Evolutionary conservation across 2,329 filamentous ascomycete genomes (phyloP).

Genomic region (Clonostachys sp.): DNA sequence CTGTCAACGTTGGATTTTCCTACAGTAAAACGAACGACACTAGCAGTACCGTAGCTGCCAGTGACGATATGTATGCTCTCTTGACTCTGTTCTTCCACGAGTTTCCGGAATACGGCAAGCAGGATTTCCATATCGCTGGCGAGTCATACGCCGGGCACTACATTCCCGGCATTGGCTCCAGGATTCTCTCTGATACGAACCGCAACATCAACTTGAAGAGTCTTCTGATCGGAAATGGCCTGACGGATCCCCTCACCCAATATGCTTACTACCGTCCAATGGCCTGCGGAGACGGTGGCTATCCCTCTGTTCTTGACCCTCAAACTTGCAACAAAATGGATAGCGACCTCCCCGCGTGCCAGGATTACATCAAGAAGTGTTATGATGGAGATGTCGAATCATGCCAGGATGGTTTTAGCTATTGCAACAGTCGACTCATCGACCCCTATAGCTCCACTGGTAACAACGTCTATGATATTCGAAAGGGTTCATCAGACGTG

Average conservation of each 20-base stretch:
- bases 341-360: slow-evolving; percentile 83
- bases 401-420: slow-evolving; percentile 92
- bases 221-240: slow-evolving; percentile 89
- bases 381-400: slow-evolving; percentile 86
- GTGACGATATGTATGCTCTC: slow-evolving; percentile 96
- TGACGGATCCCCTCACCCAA: slow-evolving; percentile 90
- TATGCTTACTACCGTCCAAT: slow-evolving; percentile 96
- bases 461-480: slow-evolving; percentile 92
- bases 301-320: slow-evolving; percentile 77
- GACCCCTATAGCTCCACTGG: slow-evolving; percentile 92
- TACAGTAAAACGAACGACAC: slow-evolving; percentile 89
- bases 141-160: slow-evolving; percentile 96
- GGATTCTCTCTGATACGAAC: slow-evolving; percentile 74
- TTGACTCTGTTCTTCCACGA: slow-evolving; percentile 98
- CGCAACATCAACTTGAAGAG: slow-evolving; percentile 98
- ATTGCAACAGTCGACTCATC: slow-evolving; percentile 96
- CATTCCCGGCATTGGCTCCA: slow-evolving; percentile 84
- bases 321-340: slow-evolving; percentile 84
- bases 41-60: slow-evolving; percentile 43
- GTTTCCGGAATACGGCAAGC: slow-evolving; percentile 90
- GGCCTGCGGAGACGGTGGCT: slow-evolving; percentile 95
- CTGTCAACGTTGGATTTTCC: slow-evolving; percentile 96
- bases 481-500: slow-evolving; percentile 68
- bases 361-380: slow-evolving; percentile 82
- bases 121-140: slow-evolving; percentile 96